phyloP scores from a whole-genome alignment of 768 basidiomycete genomes.

The Naganishia onofrii region DNA sequence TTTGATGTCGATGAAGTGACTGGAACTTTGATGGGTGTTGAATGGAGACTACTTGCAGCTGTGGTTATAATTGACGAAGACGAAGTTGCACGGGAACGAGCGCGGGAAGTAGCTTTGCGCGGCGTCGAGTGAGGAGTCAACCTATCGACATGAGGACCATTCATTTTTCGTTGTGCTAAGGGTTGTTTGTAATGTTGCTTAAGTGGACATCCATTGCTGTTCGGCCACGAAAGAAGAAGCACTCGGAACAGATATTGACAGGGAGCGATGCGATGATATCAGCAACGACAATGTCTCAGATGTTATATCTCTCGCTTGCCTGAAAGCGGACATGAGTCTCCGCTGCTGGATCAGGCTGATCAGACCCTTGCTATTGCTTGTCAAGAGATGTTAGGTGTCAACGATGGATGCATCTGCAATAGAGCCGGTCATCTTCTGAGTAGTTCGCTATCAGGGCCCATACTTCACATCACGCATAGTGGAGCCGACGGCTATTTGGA shows the following conservation, averaged over 20 bases:
- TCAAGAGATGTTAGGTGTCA: background rate
- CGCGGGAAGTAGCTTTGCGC: background rate
- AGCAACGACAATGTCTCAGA: slow-evolving; percentile 22
- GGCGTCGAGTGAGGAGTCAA: background rate
- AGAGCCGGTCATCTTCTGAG: background rate
- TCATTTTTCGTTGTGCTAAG: background rate
- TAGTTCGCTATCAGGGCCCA: background rate
- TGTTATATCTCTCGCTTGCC: too few relatives aligned
- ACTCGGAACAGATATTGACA: background rate
- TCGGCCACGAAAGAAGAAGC: background rate
- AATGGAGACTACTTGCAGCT: background rate
- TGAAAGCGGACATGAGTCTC: slow-evolving; percentile 4
- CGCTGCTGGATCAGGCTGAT: background rate
- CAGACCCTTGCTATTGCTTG: background rate
- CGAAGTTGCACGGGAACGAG: slow-evolving; percentile 5
- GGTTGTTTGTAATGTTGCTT: background rate
- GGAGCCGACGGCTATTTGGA: background rate
- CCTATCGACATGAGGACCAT: background rate
- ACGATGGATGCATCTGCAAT: background rate
- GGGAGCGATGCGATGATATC: slow-evolving; percentile 13
- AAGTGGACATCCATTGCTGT: background rate
- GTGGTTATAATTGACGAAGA: slow-evolving; percentile 8
- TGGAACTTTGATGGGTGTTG: slow-evolving; percentile 13
- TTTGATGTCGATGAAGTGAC: background rate
- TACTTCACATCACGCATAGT: background rate